Conservation (phyloP, 768 basidiomycete species). For the Phlegmacium glaucopus region DNA sequence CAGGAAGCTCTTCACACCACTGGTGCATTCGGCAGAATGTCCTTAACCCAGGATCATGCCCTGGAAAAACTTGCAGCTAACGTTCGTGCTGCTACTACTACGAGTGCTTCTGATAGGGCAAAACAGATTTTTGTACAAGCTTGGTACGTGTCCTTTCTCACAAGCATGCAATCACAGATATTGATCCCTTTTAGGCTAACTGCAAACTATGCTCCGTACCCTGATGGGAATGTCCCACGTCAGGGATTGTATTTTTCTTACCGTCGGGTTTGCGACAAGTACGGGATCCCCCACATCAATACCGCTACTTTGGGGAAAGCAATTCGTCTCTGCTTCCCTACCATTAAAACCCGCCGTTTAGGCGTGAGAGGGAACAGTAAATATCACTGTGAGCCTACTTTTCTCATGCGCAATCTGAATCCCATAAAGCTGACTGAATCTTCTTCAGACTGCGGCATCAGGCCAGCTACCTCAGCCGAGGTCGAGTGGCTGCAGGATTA, state of each 20-base stretch:
- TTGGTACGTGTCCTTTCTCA: constrained; percentile 53
- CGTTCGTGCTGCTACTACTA: constrained; percentile 85
- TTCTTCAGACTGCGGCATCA: constrained; percentile 80
- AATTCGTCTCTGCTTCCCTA: constrained; percentile 88
- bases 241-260: constrained; percentile 95
- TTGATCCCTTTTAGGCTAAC: constrained; percentile 55
- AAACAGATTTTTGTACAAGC: constrained; percentile 93
- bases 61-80: constrained; percentile 86
- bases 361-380: constrained; percentile 94
- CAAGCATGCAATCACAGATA: constrained; percentile 6
- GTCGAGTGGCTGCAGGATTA: constrained; percentile 92
- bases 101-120: constrained; percentile 86
- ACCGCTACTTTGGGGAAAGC: constrained; percentile 95
- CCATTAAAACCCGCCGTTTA: constrained; percentile 90
- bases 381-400: constrained; percentile 74
- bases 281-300: constrained; percentile 92
- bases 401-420: constrained; percentile 24
- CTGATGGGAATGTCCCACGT: constrained; percentile 89
- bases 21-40: constrained; percentile 77
- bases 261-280: constrained; percentile 86
- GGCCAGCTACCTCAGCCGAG: constrained; percentile 87
- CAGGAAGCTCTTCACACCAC: constrained; percentile 60
- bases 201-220: constrained; percentile 87
- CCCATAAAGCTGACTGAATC: constrained; percentile 16
- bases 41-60: constrained; percentile 70